These are phyloP conservation scores for Imleria badia DNA, from an alignment of 768 basidiomycete genomes.

Conservation along the genomic window DNA sequence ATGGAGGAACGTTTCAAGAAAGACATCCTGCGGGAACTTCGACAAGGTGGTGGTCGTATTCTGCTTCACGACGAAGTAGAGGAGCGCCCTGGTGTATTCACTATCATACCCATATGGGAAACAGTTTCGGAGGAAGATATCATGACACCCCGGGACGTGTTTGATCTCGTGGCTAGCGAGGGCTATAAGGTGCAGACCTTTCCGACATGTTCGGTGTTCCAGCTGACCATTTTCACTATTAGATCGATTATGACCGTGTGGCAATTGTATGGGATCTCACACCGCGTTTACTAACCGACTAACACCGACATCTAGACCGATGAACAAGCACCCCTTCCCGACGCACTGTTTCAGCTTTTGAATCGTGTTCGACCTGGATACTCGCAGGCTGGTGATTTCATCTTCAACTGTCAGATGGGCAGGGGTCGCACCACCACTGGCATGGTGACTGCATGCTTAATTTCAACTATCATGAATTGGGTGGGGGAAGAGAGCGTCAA, in stretches of 20 bases:
- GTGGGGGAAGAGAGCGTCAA: constrained; percentile 41
- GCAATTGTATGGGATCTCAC: constrained; percentile 65
- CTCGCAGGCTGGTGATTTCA: constrained; percentile 66
- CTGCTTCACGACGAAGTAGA: constrained; percentile 96
- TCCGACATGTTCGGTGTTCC: background rate
- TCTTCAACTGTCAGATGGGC: constrained; percentile 99
- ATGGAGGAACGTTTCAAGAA: constrained; percentile 89
- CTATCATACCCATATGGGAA: constrained; percentile 95
- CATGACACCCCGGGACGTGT: constrained; percentile 84
- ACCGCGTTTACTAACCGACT: background rate
- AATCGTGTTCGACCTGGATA: constrained; percentile 64
- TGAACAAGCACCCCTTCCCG: constrained; percentile 94
- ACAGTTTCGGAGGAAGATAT: constrained; percentile 77
- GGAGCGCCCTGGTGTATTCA: constrained; percentile 85
- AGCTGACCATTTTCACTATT: constrained; percentile 6
- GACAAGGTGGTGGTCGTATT: constrained; percentile 66
- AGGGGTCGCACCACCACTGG: constrained; percentile 91
- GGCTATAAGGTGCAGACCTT: constrained; percentile 56
- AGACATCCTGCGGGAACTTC: constrained; percentile 85
- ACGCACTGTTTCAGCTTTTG: constrained; percentile 75
- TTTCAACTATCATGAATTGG: constrained; percentile 73
- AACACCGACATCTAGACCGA: constrained; percentile 67
- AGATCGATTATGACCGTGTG: constrained; percentile 88
- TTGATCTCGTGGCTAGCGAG: constrained; percentile 68
- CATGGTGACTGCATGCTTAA: constrained; percentile 87